Conservation (phyloP, 192 early-diverging fungal species). For the Umbelopsis sp. region DNA sequence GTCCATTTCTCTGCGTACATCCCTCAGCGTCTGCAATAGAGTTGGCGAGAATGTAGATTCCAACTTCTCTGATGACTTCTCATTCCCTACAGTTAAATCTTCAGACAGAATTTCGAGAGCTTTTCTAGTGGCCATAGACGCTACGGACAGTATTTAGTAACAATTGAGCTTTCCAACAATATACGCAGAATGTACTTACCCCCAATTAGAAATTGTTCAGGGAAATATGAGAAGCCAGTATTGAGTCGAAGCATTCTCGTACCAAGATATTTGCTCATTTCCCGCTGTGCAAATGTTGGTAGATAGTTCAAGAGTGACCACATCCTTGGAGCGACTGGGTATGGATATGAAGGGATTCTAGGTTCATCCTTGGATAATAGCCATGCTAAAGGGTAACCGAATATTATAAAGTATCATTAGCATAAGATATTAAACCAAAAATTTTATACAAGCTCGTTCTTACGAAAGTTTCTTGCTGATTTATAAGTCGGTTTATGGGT, state of each 20-base stretch:
- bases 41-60: slow-evolving; percentile 39
- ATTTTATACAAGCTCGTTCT: background rate
- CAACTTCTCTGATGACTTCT: background rate
- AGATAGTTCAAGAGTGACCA: slow-evolving; percentile 42
- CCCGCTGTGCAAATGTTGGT: slow-evolving; percentile 41
- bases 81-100: slow-evolving; percentile 1
- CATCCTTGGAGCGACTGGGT: slow-evolving; percentile 38
- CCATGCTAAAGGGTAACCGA: slow-evolving; percentile 23
- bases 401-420: background rate
- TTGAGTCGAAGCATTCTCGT: slow-evolving; percentile 47
- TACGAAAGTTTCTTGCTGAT: background rate
- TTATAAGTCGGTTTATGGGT: background rate
- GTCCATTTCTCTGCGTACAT: slow-evolving; percentile 25
- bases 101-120: slow-evolving; percentile 19
- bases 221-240: slow-evolving; percentile 45
- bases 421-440: background rate
- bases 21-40: slow-evolving; percentile 36
- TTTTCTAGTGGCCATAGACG: slow-evolving; percentile 22
- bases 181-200: slow-evolving; percentile 20
- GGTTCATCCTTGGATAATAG: slow-evolving; percentile 16
- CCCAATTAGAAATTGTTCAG: slow-evolving; percentile 53
- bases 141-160: slow-evolving; percentile 15
- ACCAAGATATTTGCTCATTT: slow-evolving; percentile 42
- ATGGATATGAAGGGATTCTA: slow-evolving; percentile 50
- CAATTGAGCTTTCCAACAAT: background rate